Evolutionary conservation across 805 yeast species (phyloP).

Genomic region (Lachancea kluyveri): DNA sequence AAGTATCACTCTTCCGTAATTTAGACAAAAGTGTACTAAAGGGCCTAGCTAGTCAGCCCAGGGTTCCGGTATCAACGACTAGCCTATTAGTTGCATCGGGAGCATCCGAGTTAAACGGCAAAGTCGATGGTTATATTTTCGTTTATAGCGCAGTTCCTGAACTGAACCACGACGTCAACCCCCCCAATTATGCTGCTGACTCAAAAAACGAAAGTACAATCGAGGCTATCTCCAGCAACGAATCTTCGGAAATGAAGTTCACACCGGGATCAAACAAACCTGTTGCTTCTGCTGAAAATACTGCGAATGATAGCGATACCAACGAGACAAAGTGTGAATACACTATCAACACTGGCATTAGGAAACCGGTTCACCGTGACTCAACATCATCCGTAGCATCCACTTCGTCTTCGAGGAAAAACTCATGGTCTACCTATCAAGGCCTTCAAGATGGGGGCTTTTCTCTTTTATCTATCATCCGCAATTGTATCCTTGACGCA

Average conservation of each 20-base stretch:
- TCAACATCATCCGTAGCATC: conserved; percentile 12
- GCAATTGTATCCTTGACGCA: conserved; percentile 58
- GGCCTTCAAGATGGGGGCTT: conserved; percentile 23
- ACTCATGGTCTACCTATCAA: conserved; percentile 11
- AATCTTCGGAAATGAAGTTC: too few species aligned
- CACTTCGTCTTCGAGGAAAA: conserved; percentile 7
- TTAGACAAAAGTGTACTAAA: conserved; percentile 52
- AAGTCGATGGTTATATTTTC: conserved; percentile 66
- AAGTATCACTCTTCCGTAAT: conserved; percentile 59
- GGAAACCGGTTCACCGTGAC: conserved; percentile 6
- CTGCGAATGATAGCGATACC: background rate
- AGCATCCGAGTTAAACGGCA: conserved; percentile 69
- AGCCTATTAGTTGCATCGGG: conserved; percentile 74
- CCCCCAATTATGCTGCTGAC: conserved; percentile 58
- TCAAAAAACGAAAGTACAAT: conserved; percentile 11
- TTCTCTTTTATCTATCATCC: conserved; percentile 36
- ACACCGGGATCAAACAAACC: too few species aligned
- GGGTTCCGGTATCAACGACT: conserved; percentile 55
- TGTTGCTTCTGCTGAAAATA: background rate
- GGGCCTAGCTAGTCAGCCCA: conserved; percentile 58
- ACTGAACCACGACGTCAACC: conserved; percentile 32
- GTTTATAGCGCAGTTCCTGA: conserved; percentile 68
- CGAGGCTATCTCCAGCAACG: too few species aligned
- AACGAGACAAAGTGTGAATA: too few species aligned
- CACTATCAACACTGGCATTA: background rate